Evolutionary conservation across 2,329 filamentous ascomycete genomes (phyloP).

Genomic region (Dothideomycetes sp.): DNA sequence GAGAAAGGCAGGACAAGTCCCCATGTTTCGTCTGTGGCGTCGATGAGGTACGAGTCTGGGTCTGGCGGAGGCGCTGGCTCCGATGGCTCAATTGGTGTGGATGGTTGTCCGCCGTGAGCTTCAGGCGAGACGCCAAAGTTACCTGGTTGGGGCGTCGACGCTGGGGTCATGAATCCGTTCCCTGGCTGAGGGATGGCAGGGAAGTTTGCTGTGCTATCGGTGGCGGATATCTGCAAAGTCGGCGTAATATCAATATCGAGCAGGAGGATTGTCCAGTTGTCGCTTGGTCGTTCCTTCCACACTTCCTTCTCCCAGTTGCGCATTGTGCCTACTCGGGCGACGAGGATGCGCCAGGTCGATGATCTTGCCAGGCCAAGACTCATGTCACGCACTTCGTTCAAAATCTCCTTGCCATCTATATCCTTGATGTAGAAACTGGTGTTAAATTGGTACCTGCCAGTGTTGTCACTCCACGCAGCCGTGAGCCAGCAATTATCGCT

Average conservation of each 20-base stretch:
- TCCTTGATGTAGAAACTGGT: constrained; percentile 59
- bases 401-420: constrained; percentile 20
- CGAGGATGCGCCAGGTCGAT: constrained; percentile 66
- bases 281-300: constrained; percentile 2
- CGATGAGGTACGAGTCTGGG: constrained; percentile 57
- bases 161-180: constrained; percentile 44
- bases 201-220: constrained; percentile 34
- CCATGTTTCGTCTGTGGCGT: constrained; percentile 66
- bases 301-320: constrained; percentile 8
- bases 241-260: constrained; percentile 16
- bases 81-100: constrained; percentile 36
- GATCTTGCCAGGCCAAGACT: constrained; percentile 60
- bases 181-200: neutral
- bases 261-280: constrained; percentile 18
- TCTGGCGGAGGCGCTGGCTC: constrained; percentile 35
- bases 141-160: constrained; percentile 46
- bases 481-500: constrained; percentile 68
- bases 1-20: constrained; percentile 48
- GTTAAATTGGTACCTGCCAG: constrained; percentile 60
- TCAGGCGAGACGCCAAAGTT: constrained; percentile 19
- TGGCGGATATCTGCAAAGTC: constrained; percentile 41
- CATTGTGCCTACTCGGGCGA: constrained; percentile 52
- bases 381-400: constrained; percentile 54
- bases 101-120: constrained; percentile 26
- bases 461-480: constrained; percentile 70